Conservation (phyloP, 148 eudicot genomes). For the Oxyria digyna region DNA sequence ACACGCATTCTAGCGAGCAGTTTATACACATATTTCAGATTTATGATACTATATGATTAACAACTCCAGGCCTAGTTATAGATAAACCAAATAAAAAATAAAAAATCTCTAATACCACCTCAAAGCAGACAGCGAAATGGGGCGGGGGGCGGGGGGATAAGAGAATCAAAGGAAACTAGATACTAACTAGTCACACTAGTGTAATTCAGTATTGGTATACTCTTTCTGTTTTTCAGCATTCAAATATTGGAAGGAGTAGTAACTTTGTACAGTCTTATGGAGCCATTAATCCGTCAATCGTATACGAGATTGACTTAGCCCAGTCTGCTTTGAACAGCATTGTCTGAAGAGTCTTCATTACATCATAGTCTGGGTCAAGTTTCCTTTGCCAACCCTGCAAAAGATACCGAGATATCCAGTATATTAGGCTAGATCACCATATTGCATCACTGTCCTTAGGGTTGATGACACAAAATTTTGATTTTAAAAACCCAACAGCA, state of each 20-base stretch:
- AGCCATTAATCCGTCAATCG: slow-evolving; percentile 95
- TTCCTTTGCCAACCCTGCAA: slow-evolving; percentile 94
- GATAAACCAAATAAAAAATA: no score
- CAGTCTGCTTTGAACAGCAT: slow-evolving; percentile 78
- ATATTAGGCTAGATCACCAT: background rate
- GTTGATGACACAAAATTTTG: no score
- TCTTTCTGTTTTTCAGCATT: background rate
- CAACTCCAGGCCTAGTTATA: no score
- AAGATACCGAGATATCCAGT: background rate
- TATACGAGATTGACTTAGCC: slow-evolving; percentile 88
- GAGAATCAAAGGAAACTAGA: background rate
- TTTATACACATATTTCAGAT: no score
- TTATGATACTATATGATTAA: no score
- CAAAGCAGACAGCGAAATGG: no score
- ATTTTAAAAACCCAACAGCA: no score
- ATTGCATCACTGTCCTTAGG: background rate
- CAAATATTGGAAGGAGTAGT: slow-evolving; percentile 12
- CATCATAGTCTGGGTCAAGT: slow-evolving; percentile 88
- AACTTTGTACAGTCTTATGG: slow-evolving; percentile 12
- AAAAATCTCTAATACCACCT: no score
- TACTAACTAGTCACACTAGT: no score
- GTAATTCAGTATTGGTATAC: background rate
- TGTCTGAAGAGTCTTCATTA: slow-evolving; percentile 78
- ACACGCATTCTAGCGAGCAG: no score
- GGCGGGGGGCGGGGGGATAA: no score